Evolutionary conservation across 257 asterid genomes (phyloP), one percentile per base, ranked within the genome.

Genomic region (Nicotiana knightiana): DNA sequence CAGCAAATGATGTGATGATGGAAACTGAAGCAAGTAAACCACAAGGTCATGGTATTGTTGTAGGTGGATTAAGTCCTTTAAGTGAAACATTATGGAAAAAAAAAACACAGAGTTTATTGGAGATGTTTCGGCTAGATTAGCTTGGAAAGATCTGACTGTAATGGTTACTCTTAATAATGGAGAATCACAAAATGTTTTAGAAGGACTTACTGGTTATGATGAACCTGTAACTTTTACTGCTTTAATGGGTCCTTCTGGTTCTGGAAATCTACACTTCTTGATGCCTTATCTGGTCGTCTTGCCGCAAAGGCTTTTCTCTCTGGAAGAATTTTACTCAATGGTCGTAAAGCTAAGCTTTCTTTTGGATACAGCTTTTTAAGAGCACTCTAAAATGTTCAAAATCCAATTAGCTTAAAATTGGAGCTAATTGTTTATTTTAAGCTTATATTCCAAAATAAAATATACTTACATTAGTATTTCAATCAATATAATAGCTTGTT

Each of bases 231-330:
- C 95, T 39, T 91, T 95, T 67, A 95, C 99, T 1, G 99, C 99
- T 0, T 93, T 95, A 65, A 95, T 95, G 99, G 99, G 99, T 5
- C 99, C 99, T 48, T 95, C 99, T 5, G 99, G 99, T 67, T 95
- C 99, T 65, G 99, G 99, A 0, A 95, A 67, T 95, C 98, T 12
- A 94, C 99, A 0, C 88, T 96, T 63, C 98, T 96, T 65, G 97
- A 96, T 66, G 98, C 99, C 6, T 90, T 96, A 4, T 92, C 99
- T 43, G 94, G 97, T 21, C 91, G 99, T 0, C 95, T 96, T 2
- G 98, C 99, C 3, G 88, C 99, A 5, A 96, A 94, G 51, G 97
- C 98, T 0, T 96, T 96, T 88, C 93, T 93, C 32, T 91, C 98
- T 4, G 99, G 99, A 3, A 66, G 89, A 5, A 85, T 96, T 82